Evolutionary conservation across 176 grass and related monocot genomes (phyloP).

Genomic region (Phoenix dactylifera): DNA sequence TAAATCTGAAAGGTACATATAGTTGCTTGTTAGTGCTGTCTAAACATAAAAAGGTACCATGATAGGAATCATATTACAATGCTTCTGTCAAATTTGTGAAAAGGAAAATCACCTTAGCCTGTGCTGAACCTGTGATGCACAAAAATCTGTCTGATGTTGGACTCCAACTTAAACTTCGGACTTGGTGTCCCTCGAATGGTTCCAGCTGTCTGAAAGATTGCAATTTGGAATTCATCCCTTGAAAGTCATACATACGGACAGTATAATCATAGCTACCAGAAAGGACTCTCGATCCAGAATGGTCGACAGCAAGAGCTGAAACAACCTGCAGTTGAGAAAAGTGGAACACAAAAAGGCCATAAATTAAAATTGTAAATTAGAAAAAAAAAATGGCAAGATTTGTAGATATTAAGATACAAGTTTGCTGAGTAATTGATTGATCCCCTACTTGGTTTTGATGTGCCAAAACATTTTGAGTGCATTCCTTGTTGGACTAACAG

Average conservation of each 20-base stretch:
- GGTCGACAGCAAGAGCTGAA: constrained; percentile 90
- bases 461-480: too few species aligned
- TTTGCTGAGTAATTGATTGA: too few species aligned
- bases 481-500: too few species aligned
- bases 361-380: not conserved
- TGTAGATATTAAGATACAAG: not conserved
- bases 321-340: constrained; percentile 49
- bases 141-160: constrained; percentile 85
- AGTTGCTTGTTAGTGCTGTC: constrained; percentile 12
- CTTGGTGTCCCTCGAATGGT: constrained; percentile 95
- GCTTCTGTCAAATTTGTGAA: constrained; percentile 5
- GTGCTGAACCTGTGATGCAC: constrained; percentile 89
- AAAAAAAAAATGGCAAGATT: not conserved
- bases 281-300: constrained; percentile 87
- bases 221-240: constrained; percentile 97
- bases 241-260: constrained; percentile 94
- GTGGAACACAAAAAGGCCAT: constrained; percentile 12
- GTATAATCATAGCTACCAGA: constrained; percentile 96
- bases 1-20: constrained; percentile 61
- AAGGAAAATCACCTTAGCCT: constrained; percentile 67
- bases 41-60: not conserved
- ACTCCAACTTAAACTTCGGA: constrained; percentile 95
- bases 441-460: too few species aligned
- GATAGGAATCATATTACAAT: not conserved
- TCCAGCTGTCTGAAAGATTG: constrained; percentile 94